Evolutionary conservation across 768 basidiomycete species (phyloP).

Genomic region (Agaricus sinodeliciosus): DNA sequence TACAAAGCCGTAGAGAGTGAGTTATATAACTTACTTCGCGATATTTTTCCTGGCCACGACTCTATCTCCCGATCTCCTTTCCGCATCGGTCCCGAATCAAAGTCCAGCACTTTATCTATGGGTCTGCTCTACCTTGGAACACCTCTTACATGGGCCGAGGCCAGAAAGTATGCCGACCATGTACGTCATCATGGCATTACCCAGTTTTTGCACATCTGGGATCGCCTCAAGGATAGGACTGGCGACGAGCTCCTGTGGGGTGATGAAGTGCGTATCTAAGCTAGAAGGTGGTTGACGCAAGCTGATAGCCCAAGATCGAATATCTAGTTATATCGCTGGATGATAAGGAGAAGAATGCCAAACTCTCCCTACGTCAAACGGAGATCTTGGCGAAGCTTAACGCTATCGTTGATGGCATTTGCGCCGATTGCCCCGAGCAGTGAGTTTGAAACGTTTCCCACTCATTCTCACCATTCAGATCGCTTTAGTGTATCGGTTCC

Average conservation of each 20-base stretch:
- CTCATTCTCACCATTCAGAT: background rate
- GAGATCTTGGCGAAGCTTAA: slow-evolving; percentile 84
- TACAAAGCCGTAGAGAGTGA: slow-evolving; percentile 6
- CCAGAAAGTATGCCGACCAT: slow-evolving; percentile 82
- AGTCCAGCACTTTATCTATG: slow-evolving; percentile 40
- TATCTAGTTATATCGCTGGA: slow-evolving; percentile 93
- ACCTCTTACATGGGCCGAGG: slow-evolving; percentile 86
- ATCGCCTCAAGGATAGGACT: slow-evolving; percentile 80
- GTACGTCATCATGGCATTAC: slow-evolving; percentile 89
- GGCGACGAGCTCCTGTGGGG: slow-evolving; percentile 97
- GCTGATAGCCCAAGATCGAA: slow-evolving; percentile 59
- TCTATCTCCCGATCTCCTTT: background rate
- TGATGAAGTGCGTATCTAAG: slow-evolving; percentile 71
- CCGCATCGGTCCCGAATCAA: background rate
- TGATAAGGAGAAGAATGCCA: slow-evolving; percentile 69
- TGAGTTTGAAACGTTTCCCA: slow-evolving; percentile 25
- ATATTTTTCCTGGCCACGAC: background rate
- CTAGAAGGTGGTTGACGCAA: background rate
- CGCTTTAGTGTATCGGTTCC: slow-evolving; percentile 61
- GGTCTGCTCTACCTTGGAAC: slow-evolving; percentile 91
- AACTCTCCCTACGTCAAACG: slow-evolving; percentile 88
- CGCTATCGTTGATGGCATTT: slow-evolving; percentile 60
- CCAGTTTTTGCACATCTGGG: slow-evolving; percentile 93
- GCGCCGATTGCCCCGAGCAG: slow-evolving; percentile 52
- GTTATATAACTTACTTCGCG: background rate